A percentile compares a stretch with the other conserved stretches of the same genome.
Evolutionary conservation across 345 rosid genomes (phyloP).

Genomic region (Triadica sebifera): DNA sequence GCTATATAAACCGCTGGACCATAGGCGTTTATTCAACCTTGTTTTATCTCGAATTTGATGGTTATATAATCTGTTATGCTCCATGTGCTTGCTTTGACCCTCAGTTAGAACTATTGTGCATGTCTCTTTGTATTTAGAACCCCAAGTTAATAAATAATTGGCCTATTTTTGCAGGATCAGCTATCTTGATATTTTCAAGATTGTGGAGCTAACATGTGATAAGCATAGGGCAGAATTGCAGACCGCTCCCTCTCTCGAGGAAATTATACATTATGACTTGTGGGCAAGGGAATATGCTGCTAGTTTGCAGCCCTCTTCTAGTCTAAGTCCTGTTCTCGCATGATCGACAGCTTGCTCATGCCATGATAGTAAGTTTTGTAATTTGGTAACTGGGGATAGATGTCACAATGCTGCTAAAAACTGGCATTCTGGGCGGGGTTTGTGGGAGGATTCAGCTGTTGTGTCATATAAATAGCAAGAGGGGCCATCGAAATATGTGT

Average conservation of each 20-base stretch:
- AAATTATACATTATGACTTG: constrained; percentile 77
- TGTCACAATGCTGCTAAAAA: constrained; percentile 5
- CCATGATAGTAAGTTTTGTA: not conserved
- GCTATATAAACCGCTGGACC: no score
- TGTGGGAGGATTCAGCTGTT: not conserved
- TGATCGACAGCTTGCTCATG: constrained; percentile 17
- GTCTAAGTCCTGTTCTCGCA: constrained; percentile 49
- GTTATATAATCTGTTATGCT: not conserved
- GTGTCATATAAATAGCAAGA: not conserved
- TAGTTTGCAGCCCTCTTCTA: constrained; percentile 40
- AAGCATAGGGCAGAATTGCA: constrained; percentile 72
- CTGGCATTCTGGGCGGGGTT: no score
- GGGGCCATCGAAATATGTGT: not conserved
- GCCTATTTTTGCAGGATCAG: constrained; percentile 54
- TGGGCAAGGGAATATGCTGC: constrained; percentile 89
- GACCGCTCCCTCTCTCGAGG: constrained; percentile 70
- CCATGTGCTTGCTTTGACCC: not conserved
- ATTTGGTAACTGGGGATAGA: not conserved
- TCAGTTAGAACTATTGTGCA: not conserved
- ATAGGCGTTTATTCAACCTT: not conserved
- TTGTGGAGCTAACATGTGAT: constrained; percentile 81
- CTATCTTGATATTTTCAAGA: constrained; percentile 86
- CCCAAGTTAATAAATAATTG: not conserved
- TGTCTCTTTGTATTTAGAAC: not conserved
- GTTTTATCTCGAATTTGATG: not conserved